Base-by-base conservation (phyloP, 192 early-diverging fungal species). In the Coemansia sp. region DNA sequence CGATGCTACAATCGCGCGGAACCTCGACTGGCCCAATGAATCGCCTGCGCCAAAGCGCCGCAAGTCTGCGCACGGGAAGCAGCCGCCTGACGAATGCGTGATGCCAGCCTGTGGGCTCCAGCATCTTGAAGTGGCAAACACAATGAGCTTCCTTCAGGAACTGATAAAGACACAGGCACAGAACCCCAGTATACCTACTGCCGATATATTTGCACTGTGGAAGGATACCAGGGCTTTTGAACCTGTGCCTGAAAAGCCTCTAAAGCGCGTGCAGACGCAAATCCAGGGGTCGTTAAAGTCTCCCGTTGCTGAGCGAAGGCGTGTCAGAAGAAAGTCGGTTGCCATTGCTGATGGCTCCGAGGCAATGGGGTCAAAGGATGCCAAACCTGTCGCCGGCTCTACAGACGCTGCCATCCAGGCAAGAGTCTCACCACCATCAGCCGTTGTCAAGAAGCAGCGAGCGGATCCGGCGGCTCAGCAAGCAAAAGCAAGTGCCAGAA, bases 41-140 rank as follows among this genome's bases (percentile, higher is more conserved):
- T 6, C 48, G 48, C 48, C 48, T 23, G 30, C 60, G 40, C 61
- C 66, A 21, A 59, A 43, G 28, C 72, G 78, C 35, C 61, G 78
- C 23, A 81, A 81, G 26, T 81, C 78, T 5, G 72, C 78, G 2
- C 66, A 75, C 31, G 73, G 66, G 16, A 42, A 53, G 21, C 69
- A 66, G 66, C 66, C 72, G 33, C 63, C 72, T n/a, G 78, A 81
- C 63, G 78, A 81, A 34, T 75, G 69, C 28, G 63, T 51, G 16
- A 60, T 81, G 59, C 78, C 78, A 0, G 46, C 69, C 13, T 58
- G 59, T 21, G 68, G 55, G 7, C 39, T 81, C 66, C 72, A 68
- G 20, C 78, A 81, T 45, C 43, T 74, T 12, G 78, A 81, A 63
- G 58, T 81, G 1, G 72, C 78, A 13, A 63, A 63, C 49, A 75